phyloP scores from a whole-genome alignment of 2,329 filamentous ascomycete genomes.

The Ophiobolus disseminans region DNA sequence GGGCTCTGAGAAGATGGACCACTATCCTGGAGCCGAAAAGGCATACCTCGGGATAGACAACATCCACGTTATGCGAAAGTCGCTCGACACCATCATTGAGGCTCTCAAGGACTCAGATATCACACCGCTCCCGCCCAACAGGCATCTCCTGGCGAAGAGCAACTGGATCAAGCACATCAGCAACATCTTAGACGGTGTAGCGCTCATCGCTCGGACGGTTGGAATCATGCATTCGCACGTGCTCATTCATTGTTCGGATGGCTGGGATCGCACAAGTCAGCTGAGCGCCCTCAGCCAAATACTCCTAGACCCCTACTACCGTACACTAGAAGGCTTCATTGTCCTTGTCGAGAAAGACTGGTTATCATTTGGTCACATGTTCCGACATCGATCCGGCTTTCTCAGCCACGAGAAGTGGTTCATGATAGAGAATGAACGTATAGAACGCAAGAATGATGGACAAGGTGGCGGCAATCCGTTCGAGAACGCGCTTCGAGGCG shows the following conservation, averaged over 20 bases:
- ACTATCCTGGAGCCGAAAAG: slow-evolving; percentile 91
- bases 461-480: slow-evolving; percentile 72
- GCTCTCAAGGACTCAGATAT: slow-evolving; percentile 92
- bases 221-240: slow-evolving; percentile 94
- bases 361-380: slow-evolving; percentile 98
- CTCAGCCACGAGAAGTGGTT: slow-evolving; percentile 96
- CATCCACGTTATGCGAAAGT: slow-evolving; percentile 97
- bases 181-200: slow-evolving; percentile 81
- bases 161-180: slow-evolving; percentile 91
- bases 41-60: slow-evolving; percentile 96
- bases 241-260: slow-evolving; percentile 96
- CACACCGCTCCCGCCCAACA: slow-evolving; percentile 79
- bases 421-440: slow-evolving; percentile 78
- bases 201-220: slow-evolving; percentile 83
- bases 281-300: slow-evolving; percentile 90
- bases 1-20: slow-evolving; percentile 97
- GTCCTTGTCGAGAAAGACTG: slow-evolving; percentile 96
- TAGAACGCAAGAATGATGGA: slow-evolving; percentile 58
- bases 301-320: slow-evolving; percentile 93
- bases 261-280: slow-evolving; percentile 97
- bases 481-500: slow-evolving; percentile 83
- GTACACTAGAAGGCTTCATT: slow-evolving; percentile 93
- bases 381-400: slow-evolving; percentile 87
- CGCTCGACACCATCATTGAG: slow-evolving; percentile 84
- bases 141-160: slow-evolving; percentile 80